Percentiles rank a stretch among this genome's conserved stretches.
Evolutionary conservation across 495 filamentous ascomycete genomes (phyloP).

Genomic region (Penicillium flavigenum): DNA sequence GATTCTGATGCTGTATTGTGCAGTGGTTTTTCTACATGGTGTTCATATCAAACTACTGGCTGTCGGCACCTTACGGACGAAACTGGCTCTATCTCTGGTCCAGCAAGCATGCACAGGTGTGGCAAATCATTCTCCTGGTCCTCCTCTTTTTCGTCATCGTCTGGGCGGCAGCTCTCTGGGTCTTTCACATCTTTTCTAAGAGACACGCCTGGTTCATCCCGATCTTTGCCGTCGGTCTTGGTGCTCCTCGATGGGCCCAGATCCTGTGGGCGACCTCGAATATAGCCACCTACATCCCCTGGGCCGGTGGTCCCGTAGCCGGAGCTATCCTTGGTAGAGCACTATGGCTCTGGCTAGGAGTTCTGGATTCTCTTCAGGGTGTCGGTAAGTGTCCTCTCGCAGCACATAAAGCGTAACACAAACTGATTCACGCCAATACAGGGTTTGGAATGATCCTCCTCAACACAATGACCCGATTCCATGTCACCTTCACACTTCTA

Average conservation of each 20-base stretch:
- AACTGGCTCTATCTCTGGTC: constrained; percentile 53
- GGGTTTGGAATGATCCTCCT: constrained; percentile 65
- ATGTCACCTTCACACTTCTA: constrained; percentile 55
- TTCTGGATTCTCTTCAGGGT: constrained; percentile 48
- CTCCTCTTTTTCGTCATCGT: constrained; percentile 47
- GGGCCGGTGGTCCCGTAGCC: constrained; percentile 43
- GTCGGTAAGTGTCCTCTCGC: constrained; percentile 24
- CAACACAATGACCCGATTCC: constrained; percentile 60
- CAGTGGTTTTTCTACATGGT: constrained; percentile 36
- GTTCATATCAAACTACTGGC: constrained; percentile 43
- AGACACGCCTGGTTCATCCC: constrained; percentile 50
- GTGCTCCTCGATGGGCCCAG: constrained; percentile 50
- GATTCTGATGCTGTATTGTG: constrained; percentile 10
- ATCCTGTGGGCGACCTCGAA: constrained; percentile 52
- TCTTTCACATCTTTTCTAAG: constrained; percentile 46
- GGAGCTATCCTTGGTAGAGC: constrained; percentile 47
- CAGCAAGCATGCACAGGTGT: constrained; percentile 40
- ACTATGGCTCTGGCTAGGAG: constrained; percentile 52
- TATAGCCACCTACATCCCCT: constrained; percentile 47
- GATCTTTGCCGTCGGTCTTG: constrained; percentile 52
- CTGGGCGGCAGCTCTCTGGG: constrained; percentile 40
- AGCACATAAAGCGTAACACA: constrained; percentile 8
- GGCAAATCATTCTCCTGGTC: constrained; percentile 45
- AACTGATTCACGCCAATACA: constrained; percentile 58
- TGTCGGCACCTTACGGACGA: constrained; percentile 49